Percentiles rank a stretch among this genome's conserved stretches.
phyloP scores from a whole-genome alignment of 2,329 filamentous ascomycete genomes.

The Ciborinia camelliae region DNA sequence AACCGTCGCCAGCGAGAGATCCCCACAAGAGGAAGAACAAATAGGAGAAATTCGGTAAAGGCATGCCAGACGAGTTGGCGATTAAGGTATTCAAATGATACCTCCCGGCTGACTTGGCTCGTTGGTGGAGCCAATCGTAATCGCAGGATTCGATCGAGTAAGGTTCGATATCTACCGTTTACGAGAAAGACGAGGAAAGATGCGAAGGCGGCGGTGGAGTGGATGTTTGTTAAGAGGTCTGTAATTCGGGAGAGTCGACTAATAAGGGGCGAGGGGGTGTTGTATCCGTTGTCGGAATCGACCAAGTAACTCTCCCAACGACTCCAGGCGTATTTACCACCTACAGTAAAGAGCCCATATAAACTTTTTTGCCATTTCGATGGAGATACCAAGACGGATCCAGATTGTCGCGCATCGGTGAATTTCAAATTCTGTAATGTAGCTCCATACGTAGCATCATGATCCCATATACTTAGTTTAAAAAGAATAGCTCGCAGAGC shows the following conservation, averaged over 20 bases:
- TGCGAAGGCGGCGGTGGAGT: slow-evolving; percentile 75
- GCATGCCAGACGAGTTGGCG: slow-evolving; percentile 98
- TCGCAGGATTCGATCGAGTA: slow-evolving; percentile 79
- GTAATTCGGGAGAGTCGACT: slow-evolving; percentile 66
- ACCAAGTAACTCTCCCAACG: slow-evolving; percentile 89
- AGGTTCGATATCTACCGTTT: slow-evolving; percentile 85
- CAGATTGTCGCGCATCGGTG: slow-evolving; percentile 70
- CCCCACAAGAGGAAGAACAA: slow-evolving; percentile 92
- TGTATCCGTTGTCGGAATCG: slow-evolving; percentile 71
- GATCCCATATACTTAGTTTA: slow-evolving; percentile 95
- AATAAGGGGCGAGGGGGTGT: slow-evolving; percentile 52
- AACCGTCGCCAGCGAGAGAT: slow-evolving; percentile 90
- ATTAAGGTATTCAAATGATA: slow-evolving; percentile 97
- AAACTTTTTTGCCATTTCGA: slow-evolving; percentile 78
- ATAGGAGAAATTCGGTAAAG: slow-evolving; percentile 98
- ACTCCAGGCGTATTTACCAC: slow-evolving; percentile 84
- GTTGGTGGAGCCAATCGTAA: slow-evolving; percentile 83
- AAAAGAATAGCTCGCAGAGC: slow-evolving; percentile 76
- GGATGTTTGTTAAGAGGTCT: slow-evolving; percentile 63
- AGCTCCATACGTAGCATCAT: slow-evolving; percentile 91
- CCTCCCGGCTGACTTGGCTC: slow-evolving; percentile 81
- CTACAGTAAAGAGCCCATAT: slow-evolving; percentile 82
- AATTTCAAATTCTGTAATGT: slow-evolving; percentile 88
- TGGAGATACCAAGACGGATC: slow-evolving; percentile 63
- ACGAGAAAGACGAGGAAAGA: slow-evolving; percentile 90